phyloP scores from a whole-genome alignment of 2,329 filamentous ascomycete species.

The Colletotrichum gigasporum region DNA sequence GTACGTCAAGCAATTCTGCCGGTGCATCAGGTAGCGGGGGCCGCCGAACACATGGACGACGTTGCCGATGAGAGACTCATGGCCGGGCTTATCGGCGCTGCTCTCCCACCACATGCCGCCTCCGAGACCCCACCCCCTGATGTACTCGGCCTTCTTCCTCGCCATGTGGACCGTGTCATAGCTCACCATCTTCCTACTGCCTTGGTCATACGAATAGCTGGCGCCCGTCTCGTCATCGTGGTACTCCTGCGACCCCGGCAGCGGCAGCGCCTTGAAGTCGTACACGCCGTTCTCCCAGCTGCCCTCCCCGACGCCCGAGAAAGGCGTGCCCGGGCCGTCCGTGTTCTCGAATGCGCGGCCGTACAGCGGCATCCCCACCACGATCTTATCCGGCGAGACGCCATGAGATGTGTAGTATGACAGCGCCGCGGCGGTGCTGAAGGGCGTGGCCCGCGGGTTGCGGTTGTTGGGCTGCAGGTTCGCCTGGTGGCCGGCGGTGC shows the following conservation, averaged over 20 bases:
- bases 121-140: constrained; percentile 74
- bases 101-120: constrained; percentile 99
- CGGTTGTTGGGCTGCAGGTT: constrained; percentile 73
- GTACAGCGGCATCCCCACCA: constrained; percentile 92
- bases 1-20: constrained; percentile 69
- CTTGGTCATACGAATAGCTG: constrained; percentile 79
- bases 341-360: constrained; percentile 87
- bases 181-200: constrained; percentile 73
- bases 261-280: constrained; percentile 88
- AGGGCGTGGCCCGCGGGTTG: constrained; percentile 76
- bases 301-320: constrained; percentile 77
- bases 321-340: constrained; percentile 75
- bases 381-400: constrained; percentile 76
- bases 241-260: constrained; percentile 70
- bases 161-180: constrained; percentile 81
- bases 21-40: constrained; percentile 55
- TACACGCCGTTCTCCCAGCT: constrained; percentile 87
- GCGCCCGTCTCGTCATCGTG: constrained; percentile 73
- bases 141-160: constrained; percentile 75
- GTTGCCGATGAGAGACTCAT: constrained; percentile 73
- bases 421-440: constrained; percentile 78
- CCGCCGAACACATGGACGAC: constrained; percentile 70
- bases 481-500: constrained; percentile 77
- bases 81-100: constrained; percentile 75
- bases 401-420: constrained; percentile 73